Evolutionary conservation across 805 yeast species (phyloP).

Genomic region (Ogataea trehaloabstinens): DNA sequence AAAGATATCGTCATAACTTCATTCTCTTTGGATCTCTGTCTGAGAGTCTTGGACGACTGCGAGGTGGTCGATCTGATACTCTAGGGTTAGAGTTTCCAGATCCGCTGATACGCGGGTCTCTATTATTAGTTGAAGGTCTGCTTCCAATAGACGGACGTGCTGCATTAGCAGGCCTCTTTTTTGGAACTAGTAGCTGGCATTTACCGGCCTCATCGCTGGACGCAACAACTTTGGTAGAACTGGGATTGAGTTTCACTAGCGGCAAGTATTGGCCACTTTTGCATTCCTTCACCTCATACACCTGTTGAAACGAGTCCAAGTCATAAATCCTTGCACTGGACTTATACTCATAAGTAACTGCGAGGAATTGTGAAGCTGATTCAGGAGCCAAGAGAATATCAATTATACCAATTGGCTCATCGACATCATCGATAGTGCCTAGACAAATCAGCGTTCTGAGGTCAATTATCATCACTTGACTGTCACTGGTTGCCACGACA

Average conservation of each 20-base stretch:
- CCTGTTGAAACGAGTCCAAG: constrained; percentile 22
- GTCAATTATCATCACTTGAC: constrained; percentile 43
- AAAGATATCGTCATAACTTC: constrained; percentile 3
- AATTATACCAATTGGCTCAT: constrained; percentile 41
- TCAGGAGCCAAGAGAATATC: constrained; percentile 33
- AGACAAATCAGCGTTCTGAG: constrained; percentile 33
- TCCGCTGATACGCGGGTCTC: constrained; percentile 1
- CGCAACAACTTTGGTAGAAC: constrained; percentile 12
- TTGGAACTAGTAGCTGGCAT: constrained; percentile 14
- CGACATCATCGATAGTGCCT: constrained; percentile 32
- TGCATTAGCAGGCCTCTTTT: constrained; percentile 3
- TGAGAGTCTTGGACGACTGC: background rate
- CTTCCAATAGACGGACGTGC: background rate
- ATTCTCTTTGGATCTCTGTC: constrained; percentile 8
- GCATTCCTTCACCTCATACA: constrained; percentile 29
- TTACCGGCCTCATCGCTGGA: constrained; percentile 19
- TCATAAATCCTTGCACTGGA: constrained; percentile 37
- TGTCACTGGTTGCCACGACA: constrained; percentile 45
- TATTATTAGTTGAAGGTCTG: background rate
- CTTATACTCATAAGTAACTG: constrained; percentile 41
- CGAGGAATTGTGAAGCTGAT: constrained; percentile 33
- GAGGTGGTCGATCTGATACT: background rate
- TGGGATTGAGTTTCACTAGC: constrained; percentile 21
- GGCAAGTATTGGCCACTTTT: constrained; percentile 12
- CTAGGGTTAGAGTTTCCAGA: background rate